These are phyloP conservation scores for Geopyxis carbonaria DNA, from an alignment of 495 filamentous ascomycete species.

Conservation along the genomic window DNA sequence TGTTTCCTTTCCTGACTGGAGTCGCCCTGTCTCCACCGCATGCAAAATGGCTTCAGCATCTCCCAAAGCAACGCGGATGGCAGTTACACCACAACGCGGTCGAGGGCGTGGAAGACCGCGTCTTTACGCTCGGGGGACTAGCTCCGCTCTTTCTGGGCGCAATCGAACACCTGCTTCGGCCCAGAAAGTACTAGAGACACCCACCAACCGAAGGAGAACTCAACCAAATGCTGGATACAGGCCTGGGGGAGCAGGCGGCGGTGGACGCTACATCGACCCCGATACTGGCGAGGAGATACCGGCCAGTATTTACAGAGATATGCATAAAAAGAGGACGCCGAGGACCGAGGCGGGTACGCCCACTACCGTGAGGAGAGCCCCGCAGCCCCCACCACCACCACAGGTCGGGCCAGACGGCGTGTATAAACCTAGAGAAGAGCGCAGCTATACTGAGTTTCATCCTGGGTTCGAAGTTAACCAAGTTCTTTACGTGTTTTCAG, in stretches of 20 bases:
- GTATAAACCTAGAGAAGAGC: conserved; percentile 91
- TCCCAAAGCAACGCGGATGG: conserved; percentile 4
- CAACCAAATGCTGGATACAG: conserved; percentile 37
- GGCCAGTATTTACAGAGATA: conserved; percentile 31
- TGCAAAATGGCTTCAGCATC: conserved; percentile 4
- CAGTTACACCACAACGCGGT: conserved; percentile 11
- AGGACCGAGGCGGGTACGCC: conserved; percentile 11
- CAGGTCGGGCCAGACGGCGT: conserved; percentile 60
- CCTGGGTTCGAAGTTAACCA: conserved; percentile 78
- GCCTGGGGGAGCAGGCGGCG: conserved; percentile 64
- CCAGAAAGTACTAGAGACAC: conserved; percentile 18
- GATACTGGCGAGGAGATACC: conserved; percentile 24
- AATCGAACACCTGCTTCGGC: conserved; percentile 8
- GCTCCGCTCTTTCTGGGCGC: conserved; percentile 14
- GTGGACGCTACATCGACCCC: conserved; percentile 54
- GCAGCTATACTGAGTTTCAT: conserved; percentile 94
- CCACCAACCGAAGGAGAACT: conserved; percentile 30
- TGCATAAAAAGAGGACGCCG: conserved; percentile 2
- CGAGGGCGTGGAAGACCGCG: conserved; percentile 19
- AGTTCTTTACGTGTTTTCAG: conserved; percentile 55
- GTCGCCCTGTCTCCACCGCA: not conserved
- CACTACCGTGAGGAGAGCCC: conserved; percentile 31
- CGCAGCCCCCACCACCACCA: not conserved
- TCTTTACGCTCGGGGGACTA: conserved; percentile 16
- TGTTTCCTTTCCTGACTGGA: conserved; percentile 3